A percentile compares a stretch with the other conserved stretches of the same genome.
Conservation (phyloP, 208 protist genomes). For the Kentomonas sorsogonicus region DNA sequence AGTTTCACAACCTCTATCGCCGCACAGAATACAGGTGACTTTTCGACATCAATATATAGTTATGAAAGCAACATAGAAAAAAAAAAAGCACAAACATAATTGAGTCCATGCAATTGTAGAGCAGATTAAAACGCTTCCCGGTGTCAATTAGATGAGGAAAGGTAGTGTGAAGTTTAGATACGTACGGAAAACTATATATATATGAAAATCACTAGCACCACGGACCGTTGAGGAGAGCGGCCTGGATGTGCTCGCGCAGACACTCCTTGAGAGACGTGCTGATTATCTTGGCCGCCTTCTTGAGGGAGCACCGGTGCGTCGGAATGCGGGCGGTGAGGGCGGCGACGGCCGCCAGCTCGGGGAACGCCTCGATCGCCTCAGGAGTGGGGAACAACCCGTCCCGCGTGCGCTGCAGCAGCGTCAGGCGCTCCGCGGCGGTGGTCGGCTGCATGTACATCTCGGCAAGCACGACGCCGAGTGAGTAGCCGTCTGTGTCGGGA, state of each 20-base stretch:
- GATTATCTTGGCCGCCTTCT: too few species aligned
- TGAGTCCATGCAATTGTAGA: background rate
- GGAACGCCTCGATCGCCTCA: constrained; percentile 33
- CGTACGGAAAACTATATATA: background rate
- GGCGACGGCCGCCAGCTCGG: constrained; percentile 54
- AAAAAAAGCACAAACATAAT: background rate
- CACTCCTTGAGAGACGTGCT: too few species aligned
- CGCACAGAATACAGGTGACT: background rate
- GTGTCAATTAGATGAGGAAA: too few species aligned
- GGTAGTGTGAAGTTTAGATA: background rate
- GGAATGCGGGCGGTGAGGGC: too few species aligned
- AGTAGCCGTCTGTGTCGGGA: constrained; percentile 58
- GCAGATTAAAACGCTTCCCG: background rate
- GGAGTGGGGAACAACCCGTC: constrained; percentile 35
- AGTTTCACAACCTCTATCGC: background rate
- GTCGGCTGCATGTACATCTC: constrained; percentile 82
- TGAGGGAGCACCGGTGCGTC: too few species aligned
- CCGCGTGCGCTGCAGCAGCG: constrained; percentile 45
- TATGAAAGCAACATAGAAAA: background rate
- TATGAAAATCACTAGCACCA: too few species aligned
- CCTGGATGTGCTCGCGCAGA: too few species aligned
- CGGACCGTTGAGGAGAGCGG: too few species aligned
- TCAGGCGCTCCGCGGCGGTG: constrained; percentile 67
- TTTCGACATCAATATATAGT: background rate
- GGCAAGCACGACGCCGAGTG: constrained; percentile 62